These are phyloP conservation scores for Talaromyces piceae DNA, from an alignment of 2,329 filamentous ascomycete genomes.

Conservation along the genomic window DNA sequence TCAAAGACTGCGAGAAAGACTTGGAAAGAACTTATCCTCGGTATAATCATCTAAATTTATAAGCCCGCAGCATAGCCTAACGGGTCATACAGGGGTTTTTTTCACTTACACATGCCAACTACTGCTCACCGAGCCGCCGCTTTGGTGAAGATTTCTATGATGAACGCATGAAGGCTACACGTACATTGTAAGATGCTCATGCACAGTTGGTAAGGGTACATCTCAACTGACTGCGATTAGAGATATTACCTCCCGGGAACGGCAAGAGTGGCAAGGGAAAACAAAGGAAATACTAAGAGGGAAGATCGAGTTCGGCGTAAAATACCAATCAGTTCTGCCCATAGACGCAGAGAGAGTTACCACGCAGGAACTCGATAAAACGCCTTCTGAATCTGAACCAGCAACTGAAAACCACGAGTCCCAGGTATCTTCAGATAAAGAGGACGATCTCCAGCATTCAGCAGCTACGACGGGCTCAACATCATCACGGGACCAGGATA, in stretches of 20 bases:
- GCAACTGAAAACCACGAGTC: constrained; percentile 1
- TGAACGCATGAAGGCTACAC: constrained; percentile 43
- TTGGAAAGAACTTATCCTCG: constrained; percentile 32
- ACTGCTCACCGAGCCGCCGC: constrained; percentile 36
- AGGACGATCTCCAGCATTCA: neutral
- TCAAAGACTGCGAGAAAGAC: constrained; percentile 31
- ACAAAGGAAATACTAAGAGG: neutral
- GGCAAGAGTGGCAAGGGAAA: neutral
- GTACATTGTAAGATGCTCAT: constrained; percentile 27
- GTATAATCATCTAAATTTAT: no score
- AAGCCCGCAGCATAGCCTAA: neutral
- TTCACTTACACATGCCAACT: constrained; percentile 43
- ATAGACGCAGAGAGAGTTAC: neutral
- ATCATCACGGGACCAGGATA: constrained; percentile 5
- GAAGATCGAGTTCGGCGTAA: constrained; percentile 1
- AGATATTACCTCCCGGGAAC: neutral
- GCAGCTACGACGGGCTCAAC: constrained; percentile 2
- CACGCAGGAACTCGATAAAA: neutral
- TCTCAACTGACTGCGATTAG: neutral
- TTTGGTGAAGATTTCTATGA: constrained; percentile 46
- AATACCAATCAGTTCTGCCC: constrained; percentile 3
- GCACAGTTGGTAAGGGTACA: neutral
- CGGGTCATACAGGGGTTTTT: constrained; percentile 36
- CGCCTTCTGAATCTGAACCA: constrained; percentile 11
- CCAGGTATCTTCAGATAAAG: neutral